Percentiles rank a stretch among this genome's conserved stretches.
These are phyloP conservation scores for Carnegiea gigantea DNA, from an alignment of 179 eudicot genomes.

Conservation along the genomic window DNA sequence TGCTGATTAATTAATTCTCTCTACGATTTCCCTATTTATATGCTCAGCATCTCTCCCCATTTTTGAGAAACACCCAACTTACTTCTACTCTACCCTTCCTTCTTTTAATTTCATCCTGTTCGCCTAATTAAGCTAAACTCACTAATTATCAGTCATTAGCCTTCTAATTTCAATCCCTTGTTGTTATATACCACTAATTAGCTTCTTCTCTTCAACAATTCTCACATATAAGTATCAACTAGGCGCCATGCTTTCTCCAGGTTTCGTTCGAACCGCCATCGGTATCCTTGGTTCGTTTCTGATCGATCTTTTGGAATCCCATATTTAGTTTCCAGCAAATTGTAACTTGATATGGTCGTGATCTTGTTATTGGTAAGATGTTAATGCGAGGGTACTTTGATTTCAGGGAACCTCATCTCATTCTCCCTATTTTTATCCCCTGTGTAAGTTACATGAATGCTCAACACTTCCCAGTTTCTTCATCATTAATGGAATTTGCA, in stretches of 20 bases:
- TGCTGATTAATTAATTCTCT: constrained; percentile 8
- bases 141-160: neutral
- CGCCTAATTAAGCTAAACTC: neutral
- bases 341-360: neutral
- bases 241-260: constrained; percentile 34
- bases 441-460: constrained; percentile 46
- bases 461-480: neutral
- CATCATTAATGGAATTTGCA: too few species aligned
- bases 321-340: neutral
- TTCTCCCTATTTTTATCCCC: constrained; percentile 73
- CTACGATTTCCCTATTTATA: constrained; percentile 26
- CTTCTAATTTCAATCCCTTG: neutral
- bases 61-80: constrained; percentile 23
- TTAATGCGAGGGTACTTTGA: neutral
- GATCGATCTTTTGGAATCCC: neutral
- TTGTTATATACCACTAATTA: too few species aligned
- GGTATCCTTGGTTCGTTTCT: constrained; percentile 37
- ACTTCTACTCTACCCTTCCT: constrained; percentile 14
- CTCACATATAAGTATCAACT: neutral
- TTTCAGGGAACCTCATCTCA: constrained; percentile 74
- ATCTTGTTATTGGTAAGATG: neutral
- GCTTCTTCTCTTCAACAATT: neutral
- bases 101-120: neutral
- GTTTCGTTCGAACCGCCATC: constrained; percentile 31
- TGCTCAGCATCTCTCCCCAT: constrained; percentile 22